Evolutionary conservation across 345 rosid species (phyloP), one percentile per base, ranked within the genome.

Genomic region (Cardamine resedifolia): DNA sequence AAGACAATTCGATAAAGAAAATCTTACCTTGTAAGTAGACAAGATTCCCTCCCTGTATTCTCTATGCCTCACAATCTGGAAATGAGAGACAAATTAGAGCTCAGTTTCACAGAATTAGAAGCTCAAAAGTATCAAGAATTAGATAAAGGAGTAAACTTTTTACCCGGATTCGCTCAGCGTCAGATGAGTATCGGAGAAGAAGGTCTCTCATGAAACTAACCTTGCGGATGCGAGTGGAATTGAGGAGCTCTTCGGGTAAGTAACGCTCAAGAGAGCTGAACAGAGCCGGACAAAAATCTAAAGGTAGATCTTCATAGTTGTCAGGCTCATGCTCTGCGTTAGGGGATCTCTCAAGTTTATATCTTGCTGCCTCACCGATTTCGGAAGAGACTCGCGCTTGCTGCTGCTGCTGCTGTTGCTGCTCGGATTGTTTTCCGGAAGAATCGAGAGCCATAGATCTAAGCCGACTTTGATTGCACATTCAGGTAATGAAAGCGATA

Each of bases 231-330:
- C 89, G 89, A 5, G 86, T 7, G 43, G 71, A 75, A 71, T 76
- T 61, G 77, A 88, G 88, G 67, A 90, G 26, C 27, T 77, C 14
- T 1, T 85, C 78, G 10, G 98, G 98, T 57, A 90, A 78, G 86
- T 88, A 86, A 0, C 87, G 79, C 86, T 90, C 97, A 10, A 90
- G 88, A 3, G 98, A 88, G 84, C 88, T 88, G 72, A 88, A 88
- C 41, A 93, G 88, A 58, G 77, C 64, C 21, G 94, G 92, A 58
- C 81, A 85, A 78, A 84, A 90, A 16, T 85, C 94, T 78, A 79
- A 64, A 58, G 73, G 85, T 48, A 93, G 74, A 83, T 85, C 98
- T 26, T 93, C 96, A 71, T 93, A 93, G 86, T 72, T 84, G 6
- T 89, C 96, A 7, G 96, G 89, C 60, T 80, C 79, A 83, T 87